Percentiles rank a stretch among this genome's conserved stretches.
These are phyloP conservation scores for Emergomyces orientalis DNA, from an alignment of 2,329 filamentous ascomycete genomes.

Conservation along the genomic window DNA sequence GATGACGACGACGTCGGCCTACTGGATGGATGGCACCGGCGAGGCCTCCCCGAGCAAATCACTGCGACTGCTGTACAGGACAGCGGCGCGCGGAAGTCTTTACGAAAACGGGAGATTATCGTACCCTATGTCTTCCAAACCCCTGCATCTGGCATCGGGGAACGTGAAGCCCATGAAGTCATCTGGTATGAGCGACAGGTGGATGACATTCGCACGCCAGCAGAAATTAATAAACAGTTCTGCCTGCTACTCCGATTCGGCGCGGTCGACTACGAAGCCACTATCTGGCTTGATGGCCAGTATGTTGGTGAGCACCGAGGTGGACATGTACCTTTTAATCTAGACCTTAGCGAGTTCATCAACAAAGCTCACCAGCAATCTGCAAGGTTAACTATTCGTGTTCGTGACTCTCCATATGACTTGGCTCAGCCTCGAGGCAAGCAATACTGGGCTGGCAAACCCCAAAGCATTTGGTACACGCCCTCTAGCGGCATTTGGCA, in stretches of 20 bases:
- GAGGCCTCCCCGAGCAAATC: conserved; percentile 40
- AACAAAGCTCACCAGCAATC: conserved; percentile 26
- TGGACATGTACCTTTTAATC: conserved; percentile 53
- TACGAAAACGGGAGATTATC: conserved; percentile 46
- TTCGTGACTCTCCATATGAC: conserved; percentile 56
- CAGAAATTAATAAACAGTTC: conserved; percentile 35
- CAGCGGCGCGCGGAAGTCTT: conserved; percentile 19
- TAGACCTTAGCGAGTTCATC: conserved; percentile 46
- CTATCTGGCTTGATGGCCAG: conserved; percentile 49
- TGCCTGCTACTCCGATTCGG: conserved; percentile 39
- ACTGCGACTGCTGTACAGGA: not conserved
- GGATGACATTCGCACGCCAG: conserved; percentile 40
- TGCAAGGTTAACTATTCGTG: conserved; percentile 46
- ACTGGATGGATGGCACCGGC: conserved; percentile 44
- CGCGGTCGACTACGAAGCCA: conserved; percentile 43
- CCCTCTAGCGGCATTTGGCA: conserved; percentile 67
- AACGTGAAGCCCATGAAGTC: conserved; percentile 55
- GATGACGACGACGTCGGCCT: conserved; percentile 55
- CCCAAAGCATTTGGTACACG: conserved; percentile 59
- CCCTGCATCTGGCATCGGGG: conserved; percentile 53
- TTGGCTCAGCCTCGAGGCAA: conserved; percentile 58
- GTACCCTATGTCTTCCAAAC: conserved; percentile 60
- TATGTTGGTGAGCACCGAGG: conserved; percentile 46
- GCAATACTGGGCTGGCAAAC: conserved; percentile 52
- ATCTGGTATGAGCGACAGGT: conserved; percentile 56